A percentile compares a stretch with the other conserved stretches of the same genome.
phyloP scores from a whole-genome alignment of 345 rosid species.

The Salix purpurea region DNA sequence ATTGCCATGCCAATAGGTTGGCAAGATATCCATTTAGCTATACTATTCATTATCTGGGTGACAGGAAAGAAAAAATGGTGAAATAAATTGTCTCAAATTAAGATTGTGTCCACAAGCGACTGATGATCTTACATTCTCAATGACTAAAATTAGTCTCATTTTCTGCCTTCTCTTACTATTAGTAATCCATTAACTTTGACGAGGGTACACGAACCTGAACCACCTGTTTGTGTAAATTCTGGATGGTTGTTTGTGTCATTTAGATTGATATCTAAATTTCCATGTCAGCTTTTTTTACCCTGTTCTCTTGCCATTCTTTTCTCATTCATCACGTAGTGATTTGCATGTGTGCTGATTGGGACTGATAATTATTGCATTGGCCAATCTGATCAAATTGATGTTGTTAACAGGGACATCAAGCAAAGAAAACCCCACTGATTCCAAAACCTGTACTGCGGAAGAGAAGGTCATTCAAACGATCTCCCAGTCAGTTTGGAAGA shows the following conservation, averaged over 20 bases:
- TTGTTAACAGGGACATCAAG: slow-evolving; percentile 50
- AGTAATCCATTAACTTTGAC: background rate
- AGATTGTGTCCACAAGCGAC: background rate
- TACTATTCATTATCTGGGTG: background rate
- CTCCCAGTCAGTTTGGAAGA: slow-evolving; percentile 61
- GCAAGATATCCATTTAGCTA: background rate
- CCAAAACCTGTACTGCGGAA: slow-evolving; percentile 64
- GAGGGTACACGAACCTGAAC: background rate
- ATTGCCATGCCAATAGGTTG: background rate
- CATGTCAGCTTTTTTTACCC: background rate
- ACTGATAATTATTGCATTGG: background rate
- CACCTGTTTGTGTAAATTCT: background rate
- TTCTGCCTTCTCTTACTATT: background rate
- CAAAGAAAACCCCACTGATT: slow-evolving; percentile 52
- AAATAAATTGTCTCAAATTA: background rate
- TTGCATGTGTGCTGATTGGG: background rate
- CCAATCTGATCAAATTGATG: background rate
- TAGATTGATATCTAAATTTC: background rate
- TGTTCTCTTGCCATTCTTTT: background rate
- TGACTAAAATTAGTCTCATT: background rate
- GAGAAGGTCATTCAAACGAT: slow-evolving; percentile 75
- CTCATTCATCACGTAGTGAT: background rate
- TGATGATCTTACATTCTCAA: no score
- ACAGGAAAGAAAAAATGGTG: background rate
- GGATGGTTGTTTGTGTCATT: background rate